A percentile compares a stretch with the other conserved stretches of the same genome.
phyloP scores from a whole-genome alignment of 306 rosid species.

The Mucuna pruriens region DNA sequence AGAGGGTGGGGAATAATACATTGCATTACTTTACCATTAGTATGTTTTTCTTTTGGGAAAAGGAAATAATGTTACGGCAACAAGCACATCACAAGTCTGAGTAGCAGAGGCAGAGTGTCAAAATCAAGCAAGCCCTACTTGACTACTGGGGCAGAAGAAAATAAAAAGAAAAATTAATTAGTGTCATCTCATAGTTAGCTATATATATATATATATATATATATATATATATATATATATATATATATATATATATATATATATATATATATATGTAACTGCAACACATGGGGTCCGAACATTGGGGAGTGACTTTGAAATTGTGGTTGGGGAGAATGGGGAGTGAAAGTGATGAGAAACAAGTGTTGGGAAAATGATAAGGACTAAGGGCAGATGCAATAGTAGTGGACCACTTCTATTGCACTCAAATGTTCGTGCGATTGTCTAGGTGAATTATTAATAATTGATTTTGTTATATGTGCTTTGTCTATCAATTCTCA shows the following conservation, averaged over 20 bases:
- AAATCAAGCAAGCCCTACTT: conserved; percentile 39
- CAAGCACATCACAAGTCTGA: conserved; percentile 34
- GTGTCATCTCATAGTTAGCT: conserved; percentile 26
- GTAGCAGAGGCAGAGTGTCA: conserved; percentile 4
- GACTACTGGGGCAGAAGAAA: conserved; percentile 1
- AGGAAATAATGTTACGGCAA: not conserved
- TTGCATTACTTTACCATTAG: conserved; percentile 1
- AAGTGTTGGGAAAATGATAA: conserved; percentile 38
- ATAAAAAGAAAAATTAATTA: not conserved
- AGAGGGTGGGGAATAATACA: not conserved
- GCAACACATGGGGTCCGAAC: conserved; percentile 50
- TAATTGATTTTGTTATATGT: not conserved
- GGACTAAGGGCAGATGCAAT: conserved; percentile 40
- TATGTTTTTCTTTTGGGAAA: conserved; percentile 6
- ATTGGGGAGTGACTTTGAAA: conserved; percentile 30
- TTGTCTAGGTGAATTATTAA: not conserved
- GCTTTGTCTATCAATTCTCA: not conserved
- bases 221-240: too few relatives aligned
- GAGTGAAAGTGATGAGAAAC: conserved; percentile 33
- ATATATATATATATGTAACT: conserved; percentile 3
- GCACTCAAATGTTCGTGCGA: not conserved
- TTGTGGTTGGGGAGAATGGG: conserved; percentile 45
- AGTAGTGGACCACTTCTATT: conserved; percentile 39
- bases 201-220: too few relatives aligned
- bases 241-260: too few relatives aligned